phyloP scores from a whole-genome alignment of 257 asterid genomes.

The Linaria vulgaris region DNA sequence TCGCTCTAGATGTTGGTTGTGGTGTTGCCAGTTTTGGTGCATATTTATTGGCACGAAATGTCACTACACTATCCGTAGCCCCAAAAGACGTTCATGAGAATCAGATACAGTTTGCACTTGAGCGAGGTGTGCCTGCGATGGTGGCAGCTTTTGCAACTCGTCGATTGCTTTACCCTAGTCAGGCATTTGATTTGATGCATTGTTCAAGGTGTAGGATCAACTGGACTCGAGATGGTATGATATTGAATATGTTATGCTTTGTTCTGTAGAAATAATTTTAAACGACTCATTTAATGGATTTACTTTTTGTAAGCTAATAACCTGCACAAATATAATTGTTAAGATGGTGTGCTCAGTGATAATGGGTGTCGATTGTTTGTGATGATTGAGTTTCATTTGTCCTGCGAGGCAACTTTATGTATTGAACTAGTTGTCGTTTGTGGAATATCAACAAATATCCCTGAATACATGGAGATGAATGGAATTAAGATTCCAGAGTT shows the following conservation, averaged over 20 bases:
- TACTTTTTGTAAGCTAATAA: not conserved
- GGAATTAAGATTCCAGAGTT: not conserved
- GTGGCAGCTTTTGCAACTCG: constrained; percentile 82
- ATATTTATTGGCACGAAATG: constrained; percentile 74
- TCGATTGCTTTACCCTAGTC: constrained; percentile 85
- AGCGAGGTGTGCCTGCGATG: constrained; percentile 97
- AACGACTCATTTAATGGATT: constrained; percentile 10
- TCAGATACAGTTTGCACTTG: constrained; percentile 97
- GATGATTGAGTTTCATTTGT: not conserved
- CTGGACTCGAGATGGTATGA: constrained; percentile 97
- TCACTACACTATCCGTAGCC: constrained; percentile 81
- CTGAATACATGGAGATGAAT: not conserved
- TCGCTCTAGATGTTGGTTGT: constrained; percentile 90
- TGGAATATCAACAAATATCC: not conserved
- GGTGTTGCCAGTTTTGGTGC: constrained; percentile 99
- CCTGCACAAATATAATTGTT: not conserved
- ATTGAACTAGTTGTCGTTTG: not conserved
- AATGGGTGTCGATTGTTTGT: not conserved
- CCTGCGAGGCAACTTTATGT: constrained; percentile 1
- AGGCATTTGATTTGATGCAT: constrained; percentile 88
- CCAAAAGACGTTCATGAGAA: constrained; percentile 96
- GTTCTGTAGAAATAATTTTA: constrained; percentile 9
- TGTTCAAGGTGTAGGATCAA: constrained; percentile 95
- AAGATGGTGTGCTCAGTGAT: not conserved
- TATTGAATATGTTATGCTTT: constrained; percentile 6